Conservation (phyloP, 2,329 filamentous ascomycete genomes). For the Colletotrichum navitas region DNA sequence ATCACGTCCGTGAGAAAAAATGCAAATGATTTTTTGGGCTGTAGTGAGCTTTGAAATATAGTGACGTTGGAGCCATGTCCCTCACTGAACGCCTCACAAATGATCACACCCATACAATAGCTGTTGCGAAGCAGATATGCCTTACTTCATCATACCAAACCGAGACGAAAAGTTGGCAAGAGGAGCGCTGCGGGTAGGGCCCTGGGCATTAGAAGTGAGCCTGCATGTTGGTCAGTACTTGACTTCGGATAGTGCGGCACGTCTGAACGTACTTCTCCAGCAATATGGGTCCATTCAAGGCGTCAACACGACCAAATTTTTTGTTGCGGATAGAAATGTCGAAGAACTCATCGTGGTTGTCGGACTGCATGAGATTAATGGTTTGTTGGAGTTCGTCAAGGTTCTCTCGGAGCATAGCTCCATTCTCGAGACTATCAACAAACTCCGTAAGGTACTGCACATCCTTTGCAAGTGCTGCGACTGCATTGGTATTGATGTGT, state of each 20-base stretch:
- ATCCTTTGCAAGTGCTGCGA: slow-evolving; percentile 84
- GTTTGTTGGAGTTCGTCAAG: slow-evolving; percentile 95
- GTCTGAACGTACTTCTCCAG: slow-evolving; percentile 82
- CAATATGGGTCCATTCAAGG: slow-evolving; percentile 86
- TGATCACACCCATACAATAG: neutral
- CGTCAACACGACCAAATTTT: slow-evolving; percentile 94
- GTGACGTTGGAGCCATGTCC: neutral
- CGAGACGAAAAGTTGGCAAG: slow-evolving; percentile 80
- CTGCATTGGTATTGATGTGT: slow-evolving; percentile 88
- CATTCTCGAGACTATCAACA: slow-evolving; percentile 86
- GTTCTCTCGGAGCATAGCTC: slow-evolving; percentile 87
- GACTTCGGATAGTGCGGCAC: neutral
- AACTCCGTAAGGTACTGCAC: slow-evolving; percentile 87
- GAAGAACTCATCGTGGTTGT: slow-evolving; percentile 97
- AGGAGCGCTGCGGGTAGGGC: slow-evolving; percentile 70
- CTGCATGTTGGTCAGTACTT: slow-evolving; percentile 56
- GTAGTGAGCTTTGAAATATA: neutral
- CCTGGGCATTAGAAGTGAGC: slow-evolving; percentile 73
- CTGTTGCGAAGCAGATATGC: neutral
- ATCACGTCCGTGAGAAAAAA: slow-evolving; percentile 14
- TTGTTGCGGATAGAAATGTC: slow-evolving; percentile 90
- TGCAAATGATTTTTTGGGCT: slow-evolving; percentile 22
- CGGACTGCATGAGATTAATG: slow-evolving; percentile 84
- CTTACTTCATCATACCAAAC: slow-evolving; percentile 73
- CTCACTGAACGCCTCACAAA: neutral